phyloP scores from a whole-genome alignment of 139 green algal species.

The Trebouxia sp. region DNA sequence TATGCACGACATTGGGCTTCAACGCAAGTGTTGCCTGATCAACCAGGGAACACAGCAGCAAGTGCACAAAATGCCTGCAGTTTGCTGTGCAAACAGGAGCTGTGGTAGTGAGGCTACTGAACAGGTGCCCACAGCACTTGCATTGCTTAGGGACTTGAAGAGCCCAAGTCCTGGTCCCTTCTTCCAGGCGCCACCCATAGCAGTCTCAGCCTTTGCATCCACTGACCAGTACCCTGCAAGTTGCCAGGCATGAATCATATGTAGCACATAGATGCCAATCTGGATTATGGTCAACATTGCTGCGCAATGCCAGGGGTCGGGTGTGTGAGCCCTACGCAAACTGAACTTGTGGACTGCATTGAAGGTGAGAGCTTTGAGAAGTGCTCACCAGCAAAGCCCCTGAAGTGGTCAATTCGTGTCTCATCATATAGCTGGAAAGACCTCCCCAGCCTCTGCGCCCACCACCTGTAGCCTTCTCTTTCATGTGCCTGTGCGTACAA shows the following conservation, averaged over 20 bases:
- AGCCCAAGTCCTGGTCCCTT: slow-evolving; percentile 78
- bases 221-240: slow-evolving; percentile 90
- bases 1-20: not conserved
- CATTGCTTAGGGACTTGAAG: slow-evolving; percentile 69
- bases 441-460: slow-evolving; percentile 79
- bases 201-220: slow-evolving; percentile 80
- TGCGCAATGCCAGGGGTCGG: no score
- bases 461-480: slow-evolving; percentile 85
- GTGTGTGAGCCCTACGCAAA: no score
- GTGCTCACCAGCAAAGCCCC: slow-evolving; percentile 67
- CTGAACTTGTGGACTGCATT: no score
- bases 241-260: not conserved
- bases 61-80: not conserved
- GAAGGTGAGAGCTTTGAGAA: not conserved
- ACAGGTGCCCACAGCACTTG: no score
- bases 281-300: not conserved
- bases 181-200: slow-evolving; percentile 86
- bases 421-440: slow-evolving; percentile 92
- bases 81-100: not conserved
- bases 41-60: not conserved
- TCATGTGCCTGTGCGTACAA: slow-evolving; percentile 61
- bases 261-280: not conserved
- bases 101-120: not conserved
- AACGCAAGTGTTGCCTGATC: not conserved
- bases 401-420: slow-evolving; percentile 97